Evolutionary conservation across 495 filamentous ascomycete genomes (phyloP).

Genomic region (Pyrenula aspistea): DNA sequence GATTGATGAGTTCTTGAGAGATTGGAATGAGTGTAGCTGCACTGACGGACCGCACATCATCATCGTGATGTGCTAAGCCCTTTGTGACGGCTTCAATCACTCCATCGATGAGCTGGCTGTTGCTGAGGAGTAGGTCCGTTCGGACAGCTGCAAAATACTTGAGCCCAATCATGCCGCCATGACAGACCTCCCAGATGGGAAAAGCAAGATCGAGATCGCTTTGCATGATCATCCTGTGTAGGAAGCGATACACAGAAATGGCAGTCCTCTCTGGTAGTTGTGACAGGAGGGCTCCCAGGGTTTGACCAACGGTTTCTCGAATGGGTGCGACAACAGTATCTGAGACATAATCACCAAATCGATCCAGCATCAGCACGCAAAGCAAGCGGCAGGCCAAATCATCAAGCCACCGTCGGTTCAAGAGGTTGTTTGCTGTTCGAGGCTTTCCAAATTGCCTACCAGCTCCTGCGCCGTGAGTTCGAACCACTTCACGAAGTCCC

Average conservation of each 20-base stretch:
- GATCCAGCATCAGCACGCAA: constrained; percentile 92
- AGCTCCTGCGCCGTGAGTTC: constrained; percentile 86
- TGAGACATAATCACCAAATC: constrained; percentile 94
- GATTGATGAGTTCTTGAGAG: constrained; percentile 79
- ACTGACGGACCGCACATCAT: constrained; percentile 94
- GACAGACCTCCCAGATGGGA: constrained; percentile 85
- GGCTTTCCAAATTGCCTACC: constrained; percentile 62
- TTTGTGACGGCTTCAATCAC: constrained; percentile 89
- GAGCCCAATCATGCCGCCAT: constrained; percentile 94
- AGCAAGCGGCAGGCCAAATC: constrained; percentile 86
- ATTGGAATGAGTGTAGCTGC: constrained; percentile 93
- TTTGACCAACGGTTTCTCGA: constrained; percentile 92
- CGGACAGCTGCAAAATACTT: constrained; percentile 90
- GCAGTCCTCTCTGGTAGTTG: constrained; percentile 67
- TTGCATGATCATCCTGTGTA: constrained; percentile 88
- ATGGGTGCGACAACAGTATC: constrained; percentile 96
- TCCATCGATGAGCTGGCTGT: constrained; percentile 79
- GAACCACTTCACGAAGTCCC: constrained; percentile 82
- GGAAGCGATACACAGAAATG: constrained; percentile 62
- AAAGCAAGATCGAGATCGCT: constrained; percentile 57
- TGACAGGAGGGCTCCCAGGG: constrained; percentile 74
- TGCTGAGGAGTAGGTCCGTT: constrained; percentile 76
- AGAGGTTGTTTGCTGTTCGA: constrained; percentile 58
- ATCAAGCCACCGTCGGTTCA: constrained; percentile 79
- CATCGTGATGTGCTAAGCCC: constrained; percentile 78